Evolutionary conservation across 805 yeast species (phyloP), one percentile per base, ranked within the genome.

Genomic region (Ogataea polymorpha): DNA sequence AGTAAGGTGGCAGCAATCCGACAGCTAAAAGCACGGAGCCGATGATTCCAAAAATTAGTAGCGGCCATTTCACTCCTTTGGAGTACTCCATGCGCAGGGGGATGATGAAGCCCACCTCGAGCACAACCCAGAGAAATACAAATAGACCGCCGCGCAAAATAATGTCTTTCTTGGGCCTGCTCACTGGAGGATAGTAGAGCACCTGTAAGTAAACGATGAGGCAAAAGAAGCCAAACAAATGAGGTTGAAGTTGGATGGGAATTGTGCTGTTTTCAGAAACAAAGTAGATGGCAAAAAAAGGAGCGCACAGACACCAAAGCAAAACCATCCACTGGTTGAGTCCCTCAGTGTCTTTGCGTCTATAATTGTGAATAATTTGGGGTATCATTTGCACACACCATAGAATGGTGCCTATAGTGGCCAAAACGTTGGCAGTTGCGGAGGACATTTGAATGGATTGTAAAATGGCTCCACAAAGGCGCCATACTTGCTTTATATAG

Each of bases 311-410:
- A 3, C 86, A 79, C 96, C 97, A 90, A 17, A 88, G 62, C 43
- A 87, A 75, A 78, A 87, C 74, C 96, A 91, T 89, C 25, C 75
- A n/a, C 5, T 90, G 89, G 1, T 96, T 96, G 8, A 90, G 65
- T 0, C 98, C 97, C 20, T 80, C 84, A 44, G 95, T 85, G 56
- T 88, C 79, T 54, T 91, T 88, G 7, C 75, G 74, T 43, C 71
- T 70, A 66, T 75, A 89, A 58, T 91, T 90, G 58, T 79, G 71
- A 42, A 79, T 69, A 33, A 90, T 81, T 49, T 62, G 67, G 2
- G 97, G 97, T 1, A 89, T 71, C 49, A 91, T 67, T 64, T 91
- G 97, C 49, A 90, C 67, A 61, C 97, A 90, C 97, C 97, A 91
- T 43, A 86, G 73, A 2, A 90, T 79, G 0, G 98, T 91, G 5